phyloP scores from a whole-genome alignment of 2,329 filamentous ascomycete species.

The Ascochyta fabae region DNA sequence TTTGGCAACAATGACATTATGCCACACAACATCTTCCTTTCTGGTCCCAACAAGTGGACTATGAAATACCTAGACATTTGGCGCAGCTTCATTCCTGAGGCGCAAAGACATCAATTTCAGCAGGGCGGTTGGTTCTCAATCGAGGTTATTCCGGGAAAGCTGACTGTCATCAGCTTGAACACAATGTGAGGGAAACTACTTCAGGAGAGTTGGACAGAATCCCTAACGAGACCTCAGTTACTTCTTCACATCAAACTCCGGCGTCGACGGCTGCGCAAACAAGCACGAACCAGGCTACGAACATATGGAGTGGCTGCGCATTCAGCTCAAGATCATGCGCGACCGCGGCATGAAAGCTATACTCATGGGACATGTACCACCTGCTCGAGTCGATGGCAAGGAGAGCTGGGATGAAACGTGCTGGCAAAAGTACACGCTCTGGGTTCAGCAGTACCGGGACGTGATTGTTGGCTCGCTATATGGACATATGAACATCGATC shows the following conservation, averaged over 20 bases:
- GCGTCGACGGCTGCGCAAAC: slow-evolving; percentile 84
- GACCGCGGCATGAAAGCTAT: slow-evolving; percentile 91
- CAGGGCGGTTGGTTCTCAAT: slow-evolving; percentile 94
- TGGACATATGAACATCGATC: slow-evolving; percentile 98
- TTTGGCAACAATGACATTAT: slow-evolving; percentile 98
- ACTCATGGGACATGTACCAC: slow-evolving; percentile 90
- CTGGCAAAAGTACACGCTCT: slow-evolving; percentile 96
- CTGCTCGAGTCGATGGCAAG: slow-evolving; percentile 84
- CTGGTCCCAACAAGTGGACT: slow-evolving; percentile 88
- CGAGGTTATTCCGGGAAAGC: slow-evolving; percentile 83
- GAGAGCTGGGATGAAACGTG: slow-evolving; percentile 94
- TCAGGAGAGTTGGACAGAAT: too few relatives aligned
- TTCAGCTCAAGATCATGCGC: slow-evolving; percentile 85
- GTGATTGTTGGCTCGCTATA: slow-evolving; percentile 80
- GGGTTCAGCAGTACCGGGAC: slow-evolving; percentile 89
- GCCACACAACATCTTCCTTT: slow-evolving; percentile 90
- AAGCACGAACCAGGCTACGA: slow-evolving; percentile 86
- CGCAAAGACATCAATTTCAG: slow-evolving; percentile 87
- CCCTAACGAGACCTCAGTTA: slow-evolving; percentile 58
- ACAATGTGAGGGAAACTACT: slow-evolving; percentile 64
- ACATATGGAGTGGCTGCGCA: slow-evolving; percentile 93
- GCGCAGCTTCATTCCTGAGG: slow-evolving; percentile 87
- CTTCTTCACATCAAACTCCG: slow-evolving; percentile 92
- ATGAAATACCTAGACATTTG: slow-evolving; percentile 79
- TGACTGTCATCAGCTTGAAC: slow-evolving; percentile 93